Percentiles rank a stretch among this genome's conserved stretches.
Conservation (phyloP, 257 asterid species). For the Gentiana straminea region DNA sequence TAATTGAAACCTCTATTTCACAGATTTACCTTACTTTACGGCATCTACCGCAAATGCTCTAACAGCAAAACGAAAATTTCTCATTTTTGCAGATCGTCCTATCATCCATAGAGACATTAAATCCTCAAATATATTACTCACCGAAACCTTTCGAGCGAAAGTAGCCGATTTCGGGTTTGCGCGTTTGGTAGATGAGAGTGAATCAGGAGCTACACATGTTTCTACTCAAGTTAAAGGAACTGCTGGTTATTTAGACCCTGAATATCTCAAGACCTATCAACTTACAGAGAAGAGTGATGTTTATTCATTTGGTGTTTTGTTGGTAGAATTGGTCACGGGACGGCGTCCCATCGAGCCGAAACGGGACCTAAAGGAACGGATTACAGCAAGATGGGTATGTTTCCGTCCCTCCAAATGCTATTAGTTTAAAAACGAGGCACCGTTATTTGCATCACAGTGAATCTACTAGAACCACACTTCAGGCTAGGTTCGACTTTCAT, state of each 20-base stretch:
- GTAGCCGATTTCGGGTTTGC: slow-evolving; percentile 98
- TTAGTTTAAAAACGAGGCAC: too few relatives aligned
- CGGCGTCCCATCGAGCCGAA: slow-evolving; percentile 86
- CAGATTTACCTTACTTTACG: too few relatives aligned
- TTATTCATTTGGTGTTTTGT: slow-evolving; percentile 79
- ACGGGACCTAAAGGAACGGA: slow-evolving; percentile 61
- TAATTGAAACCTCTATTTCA: not conserved
- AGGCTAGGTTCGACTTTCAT: too few relatives aligned
- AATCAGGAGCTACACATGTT: slow-evolving; percentile 82
- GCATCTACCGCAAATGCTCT: not conserved
- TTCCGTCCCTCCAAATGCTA: not conserved
- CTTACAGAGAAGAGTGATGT: slow-evolving; percentile 97
- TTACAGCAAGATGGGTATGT: slow-evolving; percentile 86
- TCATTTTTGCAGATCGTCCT: slow-evolving; percentile 67
- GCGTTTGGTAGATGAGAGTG: slow-evolving; percentile 59
- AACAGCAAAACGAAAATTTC: slow-evolving; percentile 6
- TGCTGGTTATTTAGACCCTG: slow-evolving; percentile 96
- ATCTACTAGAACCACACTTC: too few relatives aligned
- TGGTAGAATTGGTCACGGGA: slow-evolving; percentile 80
- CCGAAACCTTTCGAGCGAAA: slow-evolving; percentile 80
- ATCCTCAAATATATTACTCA: slow-evolving; percentile 92
- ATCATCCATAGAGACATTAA: slow-evolving; percentile 95
- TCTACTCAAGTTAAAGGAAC: slow-evolving; percentile 97
- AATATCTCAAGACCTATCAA: slow-evolving; percentile 78
- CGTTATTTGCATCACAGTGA: too few relatives aligned